Evolutionary conservation across 2,329 filamentous ascomycete genomes (phyloP), one percentile per base, ranked within the genome.

Genomic region (Fusarium sp.): DNA sequence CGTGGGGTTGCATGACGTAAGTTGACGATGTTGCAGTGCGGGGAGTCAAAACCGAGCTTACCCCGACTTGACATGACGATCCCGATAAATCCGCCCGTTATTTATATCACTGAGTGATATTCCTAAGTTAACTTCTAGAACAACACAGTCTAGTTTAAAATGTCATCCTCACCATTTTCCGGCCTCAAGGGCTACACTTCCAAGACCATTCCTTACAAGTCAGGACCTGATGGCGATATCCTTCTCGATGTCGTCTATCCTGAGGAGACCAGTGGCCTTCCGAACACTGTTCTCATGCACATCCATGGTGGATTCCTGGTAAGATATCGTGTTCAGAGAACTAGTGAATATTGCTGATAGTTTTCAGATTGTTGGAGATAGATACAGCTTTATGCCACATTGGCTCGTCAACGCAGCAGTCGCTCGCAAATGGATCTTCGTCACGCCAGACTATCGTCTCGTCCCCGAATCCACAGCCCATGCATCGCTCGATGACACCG

Each of bases 401-500:
- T 74, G 72, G 72, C 65, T 72, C 4, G 20, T 74, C 25, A 63
- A 75, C 16, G 65, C 62, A 2, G 62, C 49, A 4, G 56, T 48
- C 10, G 57, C 68, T 32, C 65, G 72, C 10, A 74, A 63, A 57
- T 74, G 72, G 72, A 63, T 73, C 25, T 74, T 74, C 5, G 68
- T 74, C 1, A 72, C 62, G 2, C 72, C 72, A 3, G 72, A 74
- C 29, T 74, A 74, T 20, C 72, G 72, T 1, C 54, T 74, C 22
- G 32, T 74, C 3, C 72, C 72, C 3, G 72, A 74, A 6, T 65
- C 68, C 4, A 72, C 68, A 0, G 72, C 72, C 6, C 72, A 74
- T 7, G 47, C 44, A 40, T 51, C 72, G 0, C 34, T 74, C 0
- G 65, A 73, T 1, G 72, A 74, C 8, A 65, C 62, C 1, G 30